Evolutionary conservation across 208 protist genomes (phyloP), one percentile per base, ranked within the genome.

Genomic region (Polymyxa betae): DNA sequence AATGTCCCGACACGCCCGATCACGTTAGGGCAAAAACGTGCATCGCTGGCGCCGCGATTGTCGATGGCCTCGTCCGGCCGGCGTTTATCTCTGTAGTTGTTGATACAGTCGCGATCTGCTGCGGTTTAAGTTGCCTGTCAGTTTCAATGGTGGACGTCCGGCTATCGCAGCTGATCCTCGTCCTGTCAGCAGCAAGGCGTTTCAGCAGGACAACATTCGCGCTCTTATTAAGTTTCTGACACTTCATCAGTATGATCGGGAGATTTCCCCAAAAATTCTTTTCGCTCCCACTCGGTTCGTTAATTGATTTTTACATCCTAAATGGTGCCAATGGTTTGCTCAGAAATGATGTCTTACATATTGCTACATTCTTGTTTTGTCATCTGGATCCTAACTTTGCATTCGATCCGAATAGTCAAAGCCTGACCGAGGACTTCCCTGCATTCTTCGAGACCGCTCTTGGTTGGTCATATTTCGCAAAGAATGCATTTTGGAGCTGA

Each of bases 361-460:
- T 91, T 24, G 10, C 12, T n/a, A 66, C 38, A 16, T 91, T 91
- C 40, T 82, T 91, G 89, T 43, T 82, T 24, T 45, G 77, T 64
- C 89, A 91, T 32, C 89, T 91, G n/a, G 89, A 91, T 32, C 89
- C 89, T 12, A 91, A 90, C 29, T 91, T 91, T n/a, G 41, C 45
- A 24, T 92, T 91, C 45, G 43, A 43, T 16, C 20, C 43, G 45
- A 45, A n/a, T 29, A 38, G 38, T 41, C 38, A 91, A 16, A 89
- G 77, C 35, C n/a, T 16, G 32, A 32, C 16, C 40, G 88, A 91
- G 91, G 38, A 89, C 24, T 38, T 90, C 35, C 64, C 88, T 24
- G 29, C n/a, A 35, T 90, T 38, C 32, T 90, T 90, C 32, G 88
- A 88, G 43, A 72, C 77, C 24, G 24, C 29, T 29, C 24, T 16